Conservation (phyloP, 805 yeast genomes). For the Phaffomyces opuntiae region DNA sequence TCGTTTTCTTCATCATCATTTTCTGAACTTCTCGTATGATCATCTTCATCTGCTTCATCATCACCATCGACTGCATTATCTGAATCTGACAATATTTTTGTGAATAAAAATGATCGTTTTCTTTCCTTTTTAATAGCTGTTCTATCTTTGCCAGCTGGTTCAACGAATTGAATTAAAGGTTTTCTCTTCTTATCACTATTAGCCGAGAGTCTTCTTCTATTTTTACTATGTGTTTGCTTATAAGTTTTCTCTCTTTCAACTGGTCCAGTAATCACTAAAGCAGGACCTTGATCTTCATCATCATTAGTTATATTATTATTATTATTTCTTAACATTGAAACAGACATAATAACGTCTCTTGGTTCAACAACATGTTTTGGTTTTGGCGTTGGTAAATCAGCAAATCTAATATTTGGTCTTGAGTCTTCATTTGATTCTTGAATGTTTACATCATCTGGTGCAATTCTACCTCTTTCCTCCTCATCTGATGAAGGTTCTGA, state of each 20-base stretch:
- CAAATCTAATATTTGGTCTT: slow-evolving; percentile 16
- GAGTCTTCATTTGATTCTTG: neutral
- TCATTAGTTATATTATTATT: slow-evolving; percentile 32
- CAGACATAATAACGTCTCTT: slow-evolving; percentile 76
- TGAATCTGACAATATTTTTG: neutral
- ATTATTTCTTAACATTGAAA: slow-evolving; percentile 65
- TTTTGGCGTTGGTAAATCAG: slow-evolving; percentile 20
- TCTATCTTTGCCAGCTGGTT: slow-evolving; percentile 14
- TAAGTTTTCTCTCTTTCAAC: slow-evolving; percentile 46
- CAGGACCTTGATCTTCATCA: slow-evolving; percentile 66
- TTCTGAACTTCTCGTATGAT: slow-evolving; percentile 3
- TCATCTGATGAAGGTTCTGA: slow-evolving; percentile 23
- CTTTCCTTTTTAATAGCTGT: slow-evolving; percentile 6
- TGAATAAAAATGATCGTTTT: slow-evolving; percentile 10
- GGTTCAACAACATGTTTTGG: slow-evolving; percentile 54
- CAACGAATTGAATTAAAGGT: slow-evolving; percentile 24
- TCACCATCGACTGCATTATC: slow-evolving; percentile 1
- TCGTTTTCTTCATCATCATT: neutral
- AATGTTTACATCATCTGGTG: slow-evolving; percentile 6
- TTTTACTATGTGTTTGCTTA: neutral
- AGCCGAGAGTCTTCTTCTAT: neutral
- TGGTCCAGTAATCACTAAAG: slow-evolving; percentile 71
- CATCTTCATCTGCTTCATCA: slow-evolving; percentile 6
- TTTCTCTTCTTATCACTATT: neutral
- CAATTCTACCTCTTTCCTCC: slow-evolving; percentile 6